Evolutionary conservation across 2,329 filamentous ascomycete species (phyloP).

Genomic region (Diaporthe sp.): DNA sequence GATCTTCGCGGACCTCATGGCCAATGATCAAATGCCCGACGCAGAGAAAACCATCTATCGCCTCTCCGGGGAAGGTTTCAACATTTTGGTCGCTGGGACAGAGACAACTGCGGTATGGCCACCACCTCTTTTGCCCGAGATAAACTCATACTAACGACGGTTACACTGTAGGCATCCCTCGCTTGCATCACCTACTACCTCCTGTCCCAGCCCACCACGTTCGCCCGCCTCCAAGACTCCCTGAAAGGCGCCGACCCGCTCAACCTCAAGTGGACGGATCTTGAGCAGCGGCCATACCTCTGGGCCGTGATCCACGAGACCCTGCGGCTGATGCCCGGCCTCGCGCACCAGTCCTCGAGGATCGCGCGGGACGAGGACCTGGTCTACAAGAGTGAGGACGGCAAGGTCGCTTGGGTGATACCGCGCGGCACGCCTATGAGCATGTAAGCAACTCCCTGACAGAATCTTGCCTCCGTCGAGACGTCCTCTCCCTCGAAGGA

Average conservation of each 20-base stretch:
- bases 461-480: too few relatives aligned
- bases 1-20: slow-evolving; percentile 43
- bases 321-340: slow-evolving; percentile 39
- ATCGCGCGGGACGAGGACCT: slow-evolving; percentile 31
- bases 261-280: slow-evolving; percentile 35
- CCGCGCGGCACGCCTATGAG: slow-evolving; percentile 39
- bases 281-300: slow-evolving; percentile 40
- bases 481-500: too few relatives aligned
- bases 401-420: slow-evolving; percentile 34
- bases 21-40: slow-evolving; percentile 37
- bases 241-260: slow-evolving; percentile 1
- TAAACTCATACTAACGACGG: background rate
- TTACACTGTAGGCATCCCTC: background rate
- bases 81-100: slow-evolving; percentile 37
- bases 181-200: slow-evolving; percentile 23
- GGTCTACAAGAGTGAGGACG: slow-evolving; percentile 25
- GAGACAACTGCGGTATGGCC: slow-evolving; percentile 34
- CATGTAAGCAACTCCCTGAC: too few relatives aligned
- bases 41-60: slow-evolving; percentile 36
- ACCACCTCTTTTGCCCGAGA: rapidly evolving
- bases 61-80: slow-evolving; percentile 38
- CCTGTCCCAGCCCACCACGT: slow-evolving; percentile 1
- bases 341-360: slow-evolving; percentile 34
- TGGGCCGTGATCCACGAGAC: slow-evolving; percentile 39
- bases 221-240: background rate